Percentiles rank a stretch among this genome's conserved stretches.
These are phyloP conservation scores for Chalciporus piperatoides DNA, from an alignment of 1,284 basidiomycete genomes.

Conservation along the genomic window DNA sequence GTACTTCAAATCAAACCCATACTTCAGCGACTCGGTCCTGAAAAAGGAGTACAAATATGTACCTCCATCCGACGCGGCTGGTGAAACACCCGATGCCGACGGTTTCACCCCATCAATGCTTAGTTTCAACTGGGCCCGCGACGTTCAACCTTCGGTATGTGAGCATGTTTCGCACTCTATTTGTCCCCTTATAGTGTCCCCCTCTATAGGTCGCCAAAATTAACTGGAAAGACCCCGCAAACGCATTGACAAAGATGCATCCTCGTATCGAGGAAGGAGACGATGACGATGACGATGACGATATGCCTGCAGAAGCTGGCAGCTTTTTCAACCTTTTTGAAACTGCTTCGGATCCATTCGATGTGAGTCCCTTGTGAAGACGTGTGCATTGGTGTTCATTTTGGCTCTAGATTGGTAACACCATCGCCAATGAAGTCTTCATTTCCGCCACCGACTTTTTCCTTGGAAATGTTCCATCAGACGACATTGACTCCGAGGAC, in stretches of 20 bases:
- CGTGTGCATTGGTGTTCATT: conserved; percentile 11
- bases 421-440: conserved; percentile 73
- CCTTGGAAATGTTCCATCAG: conserved; percentile 57
- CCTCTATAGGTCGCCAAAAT: conserved; percentile 56
- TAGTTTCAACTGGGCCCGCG: conserved; percentile 73
- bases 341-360: conserved; percentile 55
- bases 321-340: conserved; percentile 91
- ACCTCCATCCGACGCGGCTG: conserved; percentile 48
- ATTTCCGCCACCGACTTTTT: conserved; percentile 76
- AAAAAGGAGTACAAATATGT: conserved; percentile 77
- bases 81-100: conserved; percentile 62
- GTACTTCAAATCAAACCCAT: conserved; percentile 82
- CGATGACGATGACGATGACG: conserved; percentile 46
- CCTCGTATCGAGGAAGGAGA: conserved; percentile 58
- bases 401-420: conserved; percentile 57
- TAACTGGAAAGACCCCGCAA: conserved; percentile 77
- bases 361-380: conserved; percentile 47
- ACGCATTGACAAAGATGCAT: conserved; percentile 73
- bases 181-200: conserved; percentile 1
- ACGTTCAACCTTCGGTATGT: conserved; percentile 62
- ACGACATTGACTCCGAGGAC: conserved; percentile 60
- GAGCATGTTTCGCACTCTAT: neutral
- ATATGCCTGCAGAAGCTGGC: conserved; percentile 61
- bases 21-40: conserved; percentile 68
- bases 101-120: conserved; percentile 72